These are phyloP conservation scores for Silybum marianum DNA, from an alignment of 129 eudicot genomes.

Conservation along the genomic window DNA sequence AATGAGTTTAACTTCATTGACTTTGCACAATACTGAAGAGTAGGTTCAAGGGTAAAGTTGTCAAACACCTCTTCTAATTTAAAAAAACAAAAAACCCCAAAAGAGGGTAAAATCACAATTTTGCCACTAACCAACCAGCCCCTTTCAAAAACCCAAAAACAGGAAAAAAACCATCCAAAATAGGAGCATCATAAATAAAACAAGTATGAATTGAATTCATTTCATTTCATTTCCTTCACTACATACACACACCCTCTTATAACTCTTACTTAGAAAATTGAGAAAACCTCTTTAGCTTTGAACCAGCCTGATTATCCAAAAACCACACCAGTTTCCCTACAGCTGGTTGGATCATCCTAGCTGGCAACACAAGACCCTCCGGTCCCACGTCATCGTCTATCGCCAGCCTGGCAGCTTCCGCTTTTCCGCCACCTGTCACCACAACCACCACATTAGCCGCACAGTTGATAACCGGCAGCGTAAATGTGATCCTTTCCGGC, in stretches of 20 bases:
- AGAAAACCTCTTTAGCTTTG: conserved; percentile 57
- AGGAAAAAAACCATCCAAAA: conserved; percentile 21
- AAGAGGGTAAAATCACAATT: conserved; percentile 27
- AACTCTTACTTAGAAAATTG: conserved; percentile 47
- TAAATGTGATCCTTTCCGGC: conserved; percentile 84
- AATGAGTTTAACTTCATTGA: conserved; percentile 3
- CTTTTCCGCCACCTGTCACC: conserved; percentile 68
- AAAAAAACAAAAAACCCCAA: background rate
- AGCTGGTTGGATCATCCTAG: conserved; percentile 70
- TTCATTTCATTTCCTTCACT: conserved; percentile 20
- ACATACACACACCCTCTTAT: conserved; percentile 31
- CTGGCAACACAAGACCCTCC: conserved; percentile 58
- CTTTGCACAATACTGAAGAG: background rate
- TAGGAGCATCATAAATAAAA: conserved; percentile 2
- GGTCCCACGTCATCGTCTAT: conserved; percentile 48
- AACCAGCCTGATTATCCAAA: conserved; percentile 74
- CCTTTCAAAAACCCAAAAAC: conserved; percentile 34
- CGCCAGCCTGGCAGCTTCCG: conserved; percentile 63
- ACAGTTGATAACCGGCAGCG: conserved; percentile 81
- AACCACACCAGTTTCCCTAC: conserved; percentile 88
- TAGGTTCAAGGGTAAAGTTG: conserved; percentile 16
- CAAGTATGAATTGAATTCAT: conserved; percentile 15
- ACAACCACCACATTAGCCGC: conserved; percentile 81
- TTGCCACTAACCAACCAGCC: conserved; percentile 33
- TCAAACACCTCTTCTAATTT: conserved; percentile 36